Evolutionary conservation across 495 filamentous ascomycete genomes (phyloP), one percentile per base, ranked within the genome.

Genomic region (Penicillium coffeae): DNA sequence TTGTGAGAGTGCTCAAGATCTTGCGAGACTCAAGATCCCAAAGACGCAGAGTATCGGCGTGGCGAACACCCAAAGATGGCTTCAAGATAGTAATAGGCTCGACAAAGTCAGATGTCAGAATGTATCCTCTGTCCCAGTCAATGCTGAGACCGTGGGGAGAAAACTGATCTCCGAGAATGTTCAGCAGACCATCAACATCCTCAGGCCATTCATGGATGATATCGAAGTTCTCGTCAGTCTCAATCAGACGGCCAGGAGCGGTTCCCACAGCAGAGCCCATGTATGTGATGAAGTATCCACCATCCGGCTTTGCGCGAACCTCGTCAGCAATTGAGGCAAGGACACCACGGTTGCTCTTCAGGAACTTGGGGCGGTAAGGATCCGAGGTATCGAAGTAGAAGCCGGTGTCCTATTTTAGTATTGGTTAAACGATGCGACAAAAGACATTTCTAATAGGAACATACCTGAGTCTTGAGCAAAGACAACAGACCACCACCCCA

Each of bases 251-350:
- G 15, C 80, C 80, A 1, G 76, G 80, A 3, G 72, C 71, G n/a
- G 78, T 81, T 14, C 79, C 79, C 9, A 73, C 64, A 8, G 80
- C 78, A 22, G 65, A 76, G 27, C 72, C 72, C 73, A 77, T 74
- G 64, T 82, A 84, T 16, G 80, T 84, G 55, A 83, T 78, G 52
- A 78, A 79, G 62, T 82, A 84, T 1, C 81, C 80, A 30, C 79
- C 81, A 38, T 79, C 80, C n/a, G 81, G 81, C 59, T 83, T 84
- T 12, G 81, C 80, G 13, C 77, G 73, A 48, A 84, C 80, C 65
- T 84, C 81, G 61, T 84, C 81, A 2, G 77, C 75, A 49, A 84
- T 79, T 13, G 81, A 82, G 7, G 70, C 65, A 8, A 82, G 69
- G 21, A 81, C 47, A 16, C 62, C 79, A 20, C 78, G 72, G 62